phyloP scores from a whole-genome alignment of 2,329 filamentous ascomycete species.

The Bimuria novae-zelandiae region DNA sequence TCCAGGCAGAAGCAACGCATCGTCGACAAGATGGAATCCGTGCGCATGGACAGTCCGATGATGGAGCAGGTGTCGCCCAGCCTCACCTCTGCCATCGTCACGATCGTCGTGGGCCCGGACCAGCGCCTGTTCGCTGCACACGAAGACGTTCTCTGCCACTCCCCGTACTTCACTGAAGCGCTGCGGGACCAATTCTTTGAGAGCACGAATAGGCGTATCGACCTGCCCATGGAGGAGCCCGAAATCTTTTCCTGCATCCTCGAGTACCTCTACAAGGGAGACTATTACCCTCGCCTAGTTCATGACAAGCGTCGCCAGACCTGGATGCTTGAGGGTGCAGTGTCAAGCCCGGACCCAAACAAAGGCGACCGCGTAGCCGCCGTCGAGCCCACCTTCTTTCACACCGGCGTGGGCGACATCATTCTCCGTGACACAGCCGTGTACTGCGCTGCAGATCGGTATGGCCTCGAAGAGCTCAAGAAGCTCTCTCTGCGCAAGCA shows the following conservation, averaged over 20 bases:
- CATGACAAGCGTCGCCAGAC: conserved; percentile 84
- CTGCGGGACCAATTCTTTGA: conserved; percentile 75
- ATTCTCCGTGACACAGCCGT: conserved; percentile 91
- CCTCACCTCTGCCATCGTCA: conserved; percentile 77
- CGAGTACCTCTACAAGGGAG: conserved; percentile 96
- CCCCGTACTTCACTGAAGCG: conserved; percentile 78
- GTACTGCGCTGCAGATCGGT: conserved; percentile 90
- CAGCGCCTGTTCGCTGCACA: conserved; percentile 92
- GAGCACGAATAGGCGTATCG: conserved; percentile 72
- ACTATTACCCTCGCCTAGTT: conserved; percentile 89
- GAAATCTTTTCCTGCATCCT: conserved; percentile 92
- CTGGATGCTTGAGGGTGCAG: conserved; percentile 83
- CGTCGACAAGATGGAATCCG: conserved; percentile 70
- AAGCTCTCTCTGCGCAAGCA: conserved; percentile 90
- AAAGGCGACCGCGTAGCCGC: conserved; percentile 60
- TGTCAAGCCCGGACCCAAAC: conserved; percentile 59
- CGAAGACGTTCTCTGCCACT: conserved; percentile 86
- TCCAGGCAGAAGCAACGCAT: conserved; percentile 79
- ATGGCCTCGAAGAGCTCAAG: conserved; percentile 91
- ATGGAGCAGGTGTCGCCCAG: conserved; percentile 55
- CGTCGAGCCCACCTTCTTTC: conserved; percentile 77
- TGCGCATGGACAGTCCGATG: conserved; percentile 61
- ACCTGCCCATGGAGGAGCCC: conserved; percentile 79
- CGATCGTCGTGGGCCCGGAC: conserved; percentile 80
- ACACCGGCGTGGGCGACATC: conserved; percentile 73